Base-by-base conservation (phyloP, 2,329 filamentous ascomycete genomes). In the Pestalotiopsis sp. region DNA sequence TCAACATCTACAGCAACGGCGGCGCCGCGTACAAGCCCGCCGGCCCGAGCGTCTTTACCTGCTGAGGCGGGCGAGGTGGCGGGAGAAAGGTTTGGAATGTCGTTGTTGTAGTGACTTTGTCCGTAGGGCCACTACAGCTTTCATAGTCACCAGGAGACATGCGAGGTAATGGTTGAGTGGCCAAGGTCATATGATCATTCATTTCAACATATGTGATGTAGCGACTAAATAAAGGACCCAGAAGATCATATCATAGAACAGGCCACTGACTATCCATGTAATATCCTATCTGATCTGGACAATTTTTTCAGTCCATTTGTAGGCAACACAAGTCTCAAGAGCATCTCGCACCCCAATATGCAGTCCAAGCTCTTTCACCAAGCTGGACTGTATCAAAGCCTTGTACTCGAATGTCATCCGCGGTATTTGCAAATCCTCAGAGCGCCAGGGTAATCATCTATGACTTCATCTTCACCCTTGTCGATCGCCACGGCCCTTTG, bases 1-100 rank as follows among this genome's bases (percentile, higher is more conserved):
- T 84, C 64, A 82, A 83, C 72, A 82, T 84, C 63, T 83, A 82
- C 74, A 83, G 79, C 60, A 67, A 65, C 45, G 68, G 68, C 14
- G 68, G 68, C 27, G 65, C 45, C 38, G n/a, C 68, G 1, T 69
- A 69, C 39, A 60, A 65, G 57, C 65, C 68, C 3, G 68, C 68
- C 7, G 68, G 68, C 11, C 68, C 68, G 4, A 61, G 45, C 17
- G 68, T 69, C 12, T 69, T 69, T 49, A 64, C 65, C 12, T 69
- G 68, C 27, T 69, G 38, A 41, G 49, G 23, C 4, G 20, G n/a
- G n/a, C 12, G 13, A 3, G 12, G 41, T 6, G 6, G 1, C 45
- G 5, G 4, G 45, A 49, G 14, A 23, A 36, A 9, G n/a, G n/a
- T n/a, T 4, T 23, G 17, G n/a, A 20, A 23, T 2, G n/a, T 7